Evolutionary conservation across 306 rosid species (phyloP), one percentile per base, ranked within the genome.

Genomic region (Cicer judaicum): DNA sequence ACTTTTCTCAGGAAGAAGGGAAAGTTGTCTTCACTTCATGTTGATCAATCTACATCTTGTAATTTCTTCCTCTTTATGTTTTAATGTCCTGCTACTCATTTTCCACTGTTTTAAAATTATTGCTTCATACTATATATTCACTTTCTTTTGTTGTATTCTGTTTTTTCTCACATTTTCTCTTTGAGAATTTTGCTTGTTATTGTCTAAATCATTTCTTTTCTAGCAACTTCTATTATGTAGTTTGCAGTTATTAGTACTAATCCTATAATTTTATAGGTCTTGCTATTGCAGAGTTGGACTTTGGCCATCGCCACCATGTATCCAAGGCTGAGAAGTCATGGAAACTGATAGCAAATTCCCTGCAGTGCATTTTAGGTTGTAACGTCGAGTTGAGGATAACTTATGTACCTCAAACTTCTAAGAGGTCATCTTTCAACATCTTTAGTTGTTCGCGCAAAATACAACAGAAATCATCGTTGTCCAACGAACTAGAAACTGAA

Each of bases 321-420:
- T 80, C 85, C 6, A 88, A 79, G 83, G 98, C 96, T 9, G 94
- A 90, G 85, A 88, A 89, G 80, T 88, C 94, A 12, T 88, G 93
- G 98, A 90, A 87, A 84, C 54, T 74, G 86, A 92, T 92, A 2
- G 93, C 94, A 24, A 87, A 84, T 50, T 87, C 80, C 40, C 84
- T 92, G 67, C 96, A 87, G 75, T 67, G 81, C 42, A 54, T 88
- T 34, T 75, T 87, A 46, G 90, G 90, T 63, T 87, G 96, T 68
- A 90, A 88, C 68, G 78, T 92, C 47, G 98, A 90, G 83, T 70
- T 92, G 48, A 90, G 94, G 83, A 84, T 92, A 84, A 88, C 83
- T 64, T 84, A 78, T 68, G 83, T 73, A 50, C 80, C 82, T 10
- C 69, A 62, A 57, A 68, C 74, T 57, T 83, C 86, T 67, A 83